A percentile compares a stretch with the other conserved stretches of the same genome.
phyloP scores from a whole-genome alignment of 129 eudicot genomes.

The Smallanthus sonchifolius region DNA sequence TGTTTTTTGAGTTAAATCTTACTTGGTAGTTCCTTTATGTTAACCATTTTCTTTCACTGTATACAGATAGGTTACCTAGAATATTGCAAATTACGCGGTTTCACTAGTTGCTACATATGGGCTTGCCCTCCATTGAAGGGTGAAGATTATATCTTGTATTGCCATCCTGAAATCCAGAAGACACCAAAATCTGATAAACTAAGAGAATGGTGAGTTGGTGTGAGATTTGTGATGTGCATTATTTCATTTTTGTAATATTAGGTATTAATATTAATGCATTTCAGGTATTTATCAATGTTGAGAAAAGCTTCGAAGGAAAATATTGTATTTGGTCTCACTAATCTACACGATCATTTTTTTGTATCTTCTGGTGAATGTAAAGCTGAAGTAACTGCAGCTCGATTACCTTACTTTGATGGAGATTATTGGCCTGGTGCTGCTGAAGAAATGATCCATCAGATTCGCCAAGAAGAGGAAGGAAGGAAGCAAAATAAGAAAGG shows the following conservation, averaged over 20 bases:
- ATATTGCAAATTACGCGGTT: constrained; percentile 86
- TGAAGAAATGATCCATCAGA: constrained; percentile 77
- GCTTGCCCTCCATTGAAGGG: constrained; percentile 99
- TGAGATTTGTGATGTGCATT: constrained; percentile 9
- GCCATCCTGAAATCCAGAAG: constrained; percentile 99
- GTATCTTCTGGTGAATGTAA: constrained; percentile 78
- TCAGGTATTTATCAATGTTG: constrained; percentile 92
- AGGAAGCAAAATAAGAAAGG: constrained; percentile 82
- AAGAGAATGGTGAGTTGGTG: constrained; percentile 76
- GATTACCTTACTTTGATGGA: constrained; percentile 96
- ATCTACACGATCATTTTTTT: constrained; percentile 86
- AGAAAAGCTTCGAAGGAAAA: constrained; percentile 80
- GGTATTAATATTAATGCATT: not conserved
- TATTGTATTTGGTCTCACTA: constrained; percentile 78
- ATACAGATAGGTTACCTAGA: constrained; percentile 93
- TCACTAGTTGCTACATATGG: constrained; percentile 98
- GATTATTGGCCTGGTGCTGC: constrained; percentile 99
- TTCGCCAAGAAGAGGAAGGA: constrained; percentile 86
- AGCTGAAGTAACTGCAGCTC: constrained; percentile 91
- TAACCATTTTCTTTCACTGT: constrained; percentile 8
- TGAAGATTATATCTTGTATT: constrained; percentile 95
- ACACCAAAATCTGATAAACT: constrained; percentile 98
- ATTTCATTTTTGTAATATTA: not conserved
- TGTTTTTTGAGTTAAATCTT: not conserved
- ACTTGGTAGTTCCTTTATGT: constrained; percentile 1